Evolutionary conservation across 257 asterid genomes (phyloP).

Genomic region (Leonotis leonurus): DNA sequence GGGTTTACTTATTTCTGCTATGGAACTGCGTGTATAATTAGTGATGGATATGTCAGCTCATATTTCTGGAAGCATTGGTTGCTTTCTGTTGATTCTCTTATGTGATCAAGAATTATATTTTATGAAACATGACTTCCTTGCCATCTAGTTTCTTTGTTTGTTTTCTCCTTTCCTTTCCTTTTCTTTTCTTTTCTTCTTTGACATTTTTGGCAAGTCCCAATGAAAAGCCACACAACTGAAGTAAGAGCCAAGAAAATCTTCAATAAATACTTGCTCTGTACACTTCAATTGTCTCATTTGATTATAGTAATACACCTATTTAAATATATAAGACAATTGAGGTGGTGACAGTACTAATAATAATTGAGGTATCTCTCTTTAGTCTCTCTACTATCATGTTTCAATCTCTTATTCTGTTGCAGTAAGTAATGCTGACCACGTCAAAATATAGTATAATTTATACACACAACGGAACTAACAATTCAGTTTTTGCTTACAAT

Average conservation of each 20-base stretch:
- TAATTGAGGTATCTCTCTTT: background rate
- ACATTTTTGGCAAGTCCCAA: no score
- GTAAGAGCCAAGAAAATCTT: background rate
- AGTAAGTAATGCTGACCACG: background rate
- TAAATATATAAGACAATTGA: no score
- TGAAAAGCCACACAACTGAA: no score
- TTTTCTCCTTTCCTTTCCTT: no score
- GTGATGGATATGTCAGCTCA: background rate
- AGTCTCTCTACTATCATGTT: background rate
- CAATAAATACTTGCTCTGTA: background rate
- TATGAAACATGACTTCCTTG: background rate
- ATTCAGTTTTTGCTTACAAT: background rate
- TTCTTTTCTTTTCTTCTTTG: no score
- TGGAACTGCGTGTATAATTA: conserved; percentile 6
- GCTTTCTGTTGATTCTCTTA: background rate
- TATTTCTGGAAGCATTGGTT: conserved; percentile 3
- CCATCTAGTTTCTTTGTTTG: background rate
- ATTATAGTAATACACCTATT: no score
- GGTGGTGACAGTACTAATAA: no score
- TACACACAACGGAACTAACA: background rate
- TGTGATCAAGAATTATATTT: background rate
- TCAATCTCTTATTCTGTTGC: background rate
- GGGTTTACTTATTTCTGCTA: background rate
- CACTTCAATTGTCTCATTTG: no score
- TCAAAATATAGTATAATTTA: background rate